Evolutionary conservation across 345 rosid species (phyloP), one percentile per base, ranked within the genome.

Genomic region (Salix suchowensis): DNA sequence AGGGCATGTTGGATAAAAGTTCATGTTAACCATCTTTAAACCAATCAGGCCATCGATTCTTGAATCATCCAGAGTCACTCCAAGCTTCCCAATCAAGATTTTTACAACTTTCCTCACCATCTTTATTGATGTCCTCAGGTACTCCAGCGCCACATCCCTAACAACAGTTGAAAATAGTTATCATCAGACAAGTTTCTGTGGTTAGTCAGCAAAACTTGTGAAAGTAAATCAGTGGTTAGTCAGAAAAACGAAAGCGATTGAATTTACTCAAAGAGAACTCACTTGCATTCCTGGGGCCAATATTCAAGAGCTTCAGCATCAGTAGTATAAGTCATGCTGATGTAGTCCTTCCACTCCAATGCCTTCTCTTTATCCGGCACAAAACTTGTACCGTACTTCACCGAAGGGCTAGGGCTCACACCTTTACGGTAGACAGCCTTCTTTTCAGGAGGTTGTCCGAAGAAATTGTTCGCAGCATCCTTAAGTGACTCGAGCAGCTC

Each of bases 321-420:
- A 61, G 71, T 81, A 68, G 88, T 89, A 67, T 89, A 89, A 5
- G 39, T 65, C 87, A 88, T 83, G 76, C 86, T 86, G 71, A 89
- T 68, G 67, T 89, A 89, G 71, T 88, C 93, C 62, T 89, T 89
- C 93, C 91, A 89, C 78, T 89, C 93, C 77, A 89, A 76, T 7
- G 89, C 89, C 73, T 79, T 82, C 83, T 89, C 89, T 72, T 88
- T 88, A 68, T 85, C 88, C 0, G 93, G 91, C 62, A 79, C 85
- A 65, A 89, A 88, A 74, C 93, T 89, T 0, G 93, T 86, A 13
- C 88, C 85, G 40, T 85, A 88, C 77, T 79, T 89, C 37, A 89
- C 91, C 70, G 81, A 68, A 19, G 83, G 86, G 79, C 79, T 88
- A 21, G 91, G 88, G 48, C 88, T 88, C 73, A 42, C 80, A 42